Evolutionary conservation across 2,329 filamentous ascomycete species (phyloP), one percentile per base, ranked within the genome.

Genomic region (Aspergillus niger): DNA sequence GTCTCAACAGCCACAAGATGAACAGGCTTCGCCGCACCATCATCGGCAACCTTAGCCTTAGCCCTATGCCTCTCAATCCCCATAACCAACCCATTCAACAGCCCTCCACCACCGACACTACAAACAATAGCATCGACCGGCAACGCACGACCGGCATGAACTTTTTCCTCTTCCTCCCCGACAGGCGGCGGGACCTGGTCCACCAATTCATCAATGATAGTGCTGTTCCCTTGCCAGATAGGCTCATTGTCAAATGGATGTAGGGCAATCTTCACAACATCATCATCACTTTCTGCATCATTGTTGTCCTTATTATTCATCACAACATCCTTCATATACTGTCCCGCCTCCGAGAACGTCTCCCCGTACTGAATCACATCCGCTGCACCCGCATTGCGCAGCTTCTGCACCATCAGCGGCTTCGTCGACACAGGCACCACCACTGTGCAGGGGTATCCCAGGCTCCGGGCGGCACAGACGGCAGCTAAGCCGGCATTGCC

Each of bases 401-500:
- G 82, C 77, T 91, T 92, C 44, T 81, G 79, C 53, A 92, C 83
- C 86, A 96, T 93, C 63, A 88, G 76, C 1, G 84, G 79, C 32
- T 88, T 86, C 0, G 90, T 91, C 6, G 80, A 81, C 8, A 80
- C 72, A 0, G 92, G 90, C 1, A 95, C 86, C 30, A 92, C 89
- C 62, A 96, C 89, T 5, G 91, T 94, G 72, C 86, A 88, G 1
- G 86, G 87, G 39, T 85, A 83, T 5, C 81, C 77, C 6, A 95
- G 82, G 2, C 84, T 81, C 24, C 81, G 79, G 11, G 91, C 89
- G 1, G 91, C 89, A 51, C 86, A 88, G 15, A 91, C 90, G 69
- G 90, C 91, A 1, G 91, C 92, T 3, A 96, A 85, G 1, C 92
- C 92, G 2, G 92, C 92, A 72, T 96, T 96, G 59, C 92, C 92